These are phyloP conservation scores for Endoconidiophora polonica DNA, from an alignment of 2,329 filamentous ascomycete species.

Conservation along the genomic window DNA sequence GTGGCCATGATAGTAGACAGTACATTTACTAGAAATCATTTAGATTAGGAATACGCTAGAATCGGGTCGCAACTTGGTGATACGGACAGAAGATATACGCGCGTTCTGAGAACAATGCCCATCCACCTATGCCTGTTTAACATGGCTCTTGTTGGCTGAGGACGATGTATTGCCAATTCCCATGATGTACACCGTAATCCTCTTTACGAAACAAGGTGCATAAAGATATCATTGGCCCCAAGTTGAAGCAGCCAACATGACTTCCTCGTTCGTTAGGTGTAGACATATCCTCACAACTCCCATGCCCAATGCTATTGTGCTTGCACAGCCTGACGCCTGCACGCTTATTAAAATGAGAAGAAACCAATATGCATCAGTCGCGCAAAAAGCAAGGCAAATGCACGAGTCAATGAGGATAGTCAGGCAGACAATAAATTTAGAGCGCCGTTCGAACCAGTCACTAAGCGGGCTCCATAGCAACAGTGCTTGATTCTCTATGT, in stretches of 20 bases:
- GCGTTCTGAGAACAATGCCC: constrained; percentile 17
- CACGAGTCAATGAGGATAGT: constrained; percentile 19
- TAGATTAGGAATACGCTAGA: constrained; percentile 19
- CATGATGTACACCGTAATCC: no score
- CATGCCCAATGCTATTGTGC: constrained; percentile 21
- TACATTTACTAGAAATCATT: constrained; percentile 18
- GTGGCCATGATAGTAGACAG: constrained; percentile 19
- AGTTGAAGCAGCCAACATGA: constrained; percentile 21
- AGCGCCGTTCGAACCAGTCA: constrained; percentile 20
- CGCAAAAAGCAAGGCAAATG: constrained; percentile 20
- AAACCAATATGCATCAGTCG: constrained; percentile 19
- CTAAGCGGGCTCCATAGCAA: constrained; percentile 23
- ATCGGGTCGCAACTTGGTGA: constrained; percentile 13
- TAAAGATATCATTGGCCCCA: constrained; percentile 18
- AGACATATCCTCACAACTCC: constrained; percentile 22
- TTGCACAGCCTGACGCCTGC: constrained; percentile 21
- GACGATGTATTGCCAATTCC: constrained; percentile 15
- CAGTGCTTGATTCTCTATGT: constrained; percentile 14
- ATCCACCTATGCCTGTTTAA: constrained; percentile 16
- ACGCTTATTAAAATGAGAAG: constrained; percentile 19
- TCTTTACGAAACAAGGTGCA: neutral
- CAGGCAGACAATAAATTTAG: constrained; percentile 19
- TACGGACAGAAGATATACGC: constrained; percentile 15
- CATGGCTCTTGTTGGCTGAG: constrained; percentile 17
- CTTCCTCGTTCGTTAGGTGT: constrained; percentile 20